A percentile compares a stretch with the other conserved stretches of the same genome.
These are phyloP conservation scores for Ceratorhiza oryzae-sativae DNA, from an alignment of 1,284 basidiomycete species.

Conservation along the genomic window DNA sequence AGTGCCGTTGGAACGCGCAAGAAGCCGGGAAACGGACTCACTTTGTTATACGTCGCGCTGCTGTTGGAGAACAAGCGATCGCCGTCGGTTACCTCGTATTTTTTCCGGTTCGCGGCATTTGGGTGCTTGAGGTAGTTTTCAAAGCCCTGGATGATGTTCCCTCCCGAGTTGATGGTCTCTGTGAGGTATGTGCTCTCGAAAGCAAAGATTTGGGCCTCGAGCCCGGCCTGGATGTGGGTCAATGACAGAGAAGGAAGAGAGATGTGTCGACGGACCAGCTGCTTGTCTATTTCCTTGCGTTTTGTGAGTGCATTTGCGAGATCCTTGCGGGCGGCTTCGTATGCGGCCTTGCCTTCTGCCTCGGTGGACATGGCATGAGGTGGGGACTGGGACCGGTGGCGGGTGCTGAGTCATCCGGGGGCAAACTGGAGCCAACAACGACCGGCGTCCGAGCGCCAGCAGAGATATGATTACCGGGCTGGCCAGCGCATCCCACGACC, in stretches of 20 bases:
- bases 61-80: constrained; percentile 82
- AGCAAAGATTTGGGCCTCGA: constrained; percentile 76
- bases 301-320: constrained; percentile 71
- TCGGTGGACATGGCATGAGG: constrained; percentile 30
- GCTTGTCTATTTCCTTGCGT: constrained; percentile 73
- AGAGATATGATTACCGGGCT: constrained; percentile 19
- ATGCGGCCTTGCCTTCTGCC: constrained; percentile 47
- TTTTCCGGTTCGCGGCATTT: constrained; percentile 62
- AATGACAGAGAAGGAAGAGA: constrained; percentile 6
- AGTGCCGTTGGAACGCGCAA: not conserved
- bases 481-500: constrained; percentile 19
- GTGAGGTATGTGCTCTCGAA: constrained; percentile 74
- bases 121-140: constrained; percentile 83
- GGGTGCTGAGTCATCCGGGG: constrained; percentile 1
- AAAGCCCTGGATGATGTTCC: constrained; percentile 83
- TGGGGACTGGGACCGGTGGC: not conserved
- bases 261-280: constrained; percentile 60
- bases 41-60: constrained; percentile 75
- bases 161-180: constrained; percentile 77
- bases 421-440: not conserved
- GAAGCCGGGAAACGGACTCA: constrained; percentile 46
- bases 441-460: not conserved
- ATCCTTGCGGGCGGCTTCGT: constrained; percentile 74
- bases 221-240: constrained; percentile 46
- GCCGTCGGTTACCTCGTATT: constrained; percentile 74